Evolutionary conservation across 306 rosid genomes (phyloP), one percentile per base, ranked within the genome.

Genomic region (Lathyrus oleraceus): DNA sequence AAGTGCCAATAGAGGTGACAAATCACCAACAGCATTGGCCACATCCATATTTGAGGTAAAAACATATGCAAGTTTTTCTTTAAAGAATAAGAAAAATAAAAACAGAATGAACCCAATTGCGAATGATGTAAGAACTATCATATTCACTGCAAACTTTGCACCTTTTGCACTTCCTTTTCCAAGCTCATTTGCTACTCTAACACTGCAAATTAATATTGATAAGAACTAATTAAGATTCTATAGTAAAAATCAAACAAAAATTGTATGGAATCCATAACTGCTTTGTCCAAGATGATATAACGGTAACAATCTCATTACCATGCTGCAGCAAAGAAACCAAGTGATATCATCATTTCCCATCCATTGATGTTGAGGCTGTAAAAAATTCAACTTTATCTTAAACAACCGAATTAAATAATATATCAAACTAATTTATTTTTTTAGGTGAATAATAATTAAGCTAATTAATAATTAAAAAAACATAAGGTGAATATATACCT

Each of bases 281-380:
- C 4, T 27, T 27, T 27, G 30, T 27, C 4, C 30, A 27, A 27
- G 30, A 28, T 28, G 6, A 28, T 28, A 5, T 28, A 5, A 28
- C 1, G 6, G 12, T 2, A 8, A 16, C 17, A 8, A 8, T 57
- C 44, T 4, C 36, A 67, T 2, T 73, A 81, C 91, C 91, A 76
- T 21, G 85, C 81, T 52, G 84, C 87, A 63, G 76, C 79, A 20
- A 87, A 20, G 71, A 84, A 84, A 39, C 91, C 88, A 25, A 87
- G 71, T 42, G 77, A 64, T 63, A 87, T 65, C 91, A 87, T 87
- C 77, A 84, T 79, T 78, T 81, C 85, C 88, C 91, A 87, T 42
- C 87, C 87, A 61, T 39, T 74, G 70, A 87, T 84, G 52, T 84
- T 87, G 59, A 87, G 85, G 44, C 91, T 86, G 73, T 10, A 60